Evolutionary conservation across 1,284 basidiomycete species (phyloP).

Genomic region (Vanrija sp.): DNA sequence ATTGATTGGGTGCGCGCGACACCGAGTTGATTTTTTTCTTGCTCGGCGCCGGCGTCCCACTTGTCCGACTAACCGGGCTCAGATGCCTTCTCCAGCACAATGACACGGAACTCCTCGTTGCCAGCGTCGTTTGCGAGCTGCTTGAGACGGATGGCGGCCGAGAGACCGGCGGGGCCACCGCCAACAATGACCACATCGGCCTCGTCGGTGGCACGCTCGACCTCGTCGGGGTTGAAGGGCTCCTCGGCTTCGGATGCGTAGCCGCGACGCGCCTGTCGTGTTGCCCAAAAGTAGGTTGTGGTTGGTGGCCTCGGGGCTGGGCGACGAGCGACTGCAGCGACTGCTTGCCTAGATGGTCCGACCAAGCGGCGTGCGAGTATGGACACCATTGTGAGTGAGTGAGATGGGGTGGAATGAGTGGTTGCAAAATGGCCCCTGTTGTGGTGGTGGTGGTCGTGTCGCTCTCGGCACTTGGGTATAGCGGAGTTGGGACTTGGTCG

Average conservation of each 20-base stretch:
- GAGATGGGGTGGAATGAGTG: background rate
- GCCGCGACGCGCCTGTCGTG: constrained; percentile 6
- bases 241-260: constrained; percentile 27
- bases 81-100: constrained; percentile 90
- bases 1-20: background rate
- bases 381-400: constrained; percentile 4
- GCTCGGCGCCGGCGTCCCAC: background rate
- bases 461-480: too few relatives aligned
- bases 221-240: constrained; percentile 41
- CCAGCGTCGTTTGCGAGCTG: constrained; percentile 70
- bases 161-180: constrained; percentile 88
- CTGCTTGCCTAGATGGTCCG: constrained; percentile 14
- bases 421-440: background rate
- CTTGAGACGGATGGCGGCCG: constrained; percentile 93
- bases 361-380: constrained; percentile 16
- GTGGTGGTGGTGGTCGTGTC: too few relatives aligned
- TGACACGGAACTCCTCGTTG: constrained; percentile 73
- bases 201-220: constrained; percentile 77
- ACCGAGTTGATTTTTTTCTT: background rate
- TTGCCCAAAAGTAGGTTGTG: background rate
- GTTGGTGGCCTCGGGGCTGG: constrained; percentile 5
- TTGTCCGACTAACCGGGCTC: constrained; percentile 71
- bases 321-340: constrained; percentile 10
- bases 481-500: too few relatives aligned
- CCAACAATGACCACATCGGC: constrained; percentile 98